Evolutionary conservation across 2,329 filamentous ascomycete species (phyloP), one percentile per base, ranked within the genome.

Genomic region (Piedraia hortae): DNA sequence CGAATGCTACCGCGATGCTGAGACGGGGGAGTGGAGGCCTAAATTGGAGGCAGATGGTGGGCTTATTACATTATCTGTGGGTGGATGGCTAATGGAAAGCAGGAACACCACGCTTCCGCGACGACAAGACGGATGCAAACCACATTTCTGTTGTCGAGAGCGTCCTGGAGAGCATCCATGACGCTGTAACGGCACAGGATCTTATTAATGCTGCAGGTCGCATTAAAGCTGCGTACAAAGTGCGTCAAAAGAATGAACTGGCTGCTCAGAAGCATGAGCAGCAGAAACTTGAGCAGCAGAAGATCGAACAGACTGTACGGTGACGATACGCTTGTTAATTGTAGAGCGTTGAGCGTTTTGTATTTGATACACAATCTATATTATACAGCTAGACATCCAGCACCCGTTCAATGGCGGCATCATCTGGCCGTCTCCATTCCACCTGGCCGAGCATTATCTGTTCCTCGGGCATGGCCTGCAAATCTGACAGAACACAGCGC

Each of bases 121-220:
- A 93, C 37, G 85, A 97, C 46, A 97, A 97, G 49, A 53, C 56
- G 13, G 71, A 90, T 33, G 78, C 74, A 0, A 97, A 97, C 38
- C 80, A 93, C 45, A 69, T 73, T 27, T 66, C 54, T 10, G 82
- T 74, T 0, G 75, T 91, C 2, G 54, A 66, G 12, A 88, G 72
- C 41, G 85, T 97, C 3, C 57, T 91, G 27, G 69, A 82, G 31
- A 89, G 75, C 44, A 93, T 97, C 34, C 59, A 65, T 28, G 77
- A 91, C 37, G 66, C 65, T 2, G 77, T 97, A 6, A 72, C 64
- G 0, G 65, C 90, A 45, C 56, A 73, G 26, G 78, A 97, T 38
- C 54, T 97, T 15, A 56, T 80, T 20, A 56, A 49, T 2, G 56
- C 62, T 1, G 71, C 71, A 13, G 59, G 56, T 16, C 52, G 47